These are phyloP conservation scores for Cystobasidium slooffiae DNA, from an alignment of 1,284 basidiomycete genomes.

Conservation along the genomic window DNA sequence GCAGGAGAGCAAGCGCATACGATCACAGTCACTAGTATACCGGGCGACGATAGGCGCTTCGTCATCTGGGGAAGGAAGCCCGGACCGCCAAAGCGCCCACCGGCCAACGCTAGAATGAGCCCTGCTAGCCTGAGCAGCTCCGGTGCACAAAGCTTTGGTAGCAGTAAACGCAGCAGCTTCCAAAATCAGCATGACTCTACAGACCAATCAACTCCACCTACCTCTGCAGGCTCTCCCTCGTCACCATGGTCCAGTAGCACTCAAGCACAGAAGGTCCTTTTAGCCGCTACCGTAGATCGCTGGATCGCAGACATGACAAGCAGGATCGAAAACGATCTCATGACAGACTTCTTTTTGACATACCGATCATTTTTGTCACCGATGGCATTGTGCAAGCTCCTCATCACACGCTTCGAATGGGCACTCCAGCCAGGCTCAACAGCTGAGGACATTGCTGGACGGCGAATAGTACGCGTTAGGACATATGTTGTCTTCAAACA, in stretches of 20 bases:
- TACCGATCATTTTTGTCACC: slow-evolving; percentile 79
- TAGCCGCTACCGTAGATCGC: slow-evolving; percentile 84
- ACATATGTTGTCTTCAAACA: slow-evolving; percentile 84
- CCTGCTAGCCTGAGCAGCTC: slow-evolving; percentile 34
- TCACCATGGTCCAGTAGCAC: slow-evolving; percentile 3
- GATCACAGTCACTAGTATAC: slow-evolving; percentile 56
- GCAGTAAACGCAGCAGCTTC: slow-evolving; percentile 18
- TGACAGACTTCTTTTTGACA: slow-evolving; percentile 79
- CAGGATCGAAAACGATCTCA: slow-evolving; percentile 77
- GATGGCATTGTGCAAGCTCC: slow-evolving; percentile 73
- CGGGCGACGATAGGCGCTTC: slow-evolving; percentile 80
- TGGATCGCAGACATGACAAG: slow-evolving; percentile 87
- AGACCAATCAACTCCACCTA: slow-evolving; percentile 3
- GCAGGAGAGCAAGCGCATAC: slow-evolving; percentile 36
- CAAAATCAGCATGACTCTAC: not conserved
- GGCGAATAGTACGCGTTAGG: slow-evolving; percentile 76
- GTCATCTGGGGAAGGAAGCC: slow-evolving; percentile 73
- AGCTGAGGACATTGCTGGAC: slow-evolving; percentile 61
- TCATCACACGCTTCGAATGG: slow-evolving; percentile 85
- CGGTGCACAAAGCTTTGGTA: slow-evolving; percentile 25
- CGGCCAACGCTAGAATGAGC: slow-evolving; percentile 1
- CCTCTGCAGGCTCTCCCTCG: slow-evolving; percentile 9
- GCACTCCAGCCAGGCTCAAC: slow-evolving; percentile 56
- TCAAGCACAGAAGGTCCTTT: slow-evolving; percentile 59
- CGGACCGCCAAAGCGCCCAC: slow-evolving; percentile 47